Evolutionary conservation across 208 protist species (phyloP).

Genomic region (Wallacemonas sp.): DNA sequence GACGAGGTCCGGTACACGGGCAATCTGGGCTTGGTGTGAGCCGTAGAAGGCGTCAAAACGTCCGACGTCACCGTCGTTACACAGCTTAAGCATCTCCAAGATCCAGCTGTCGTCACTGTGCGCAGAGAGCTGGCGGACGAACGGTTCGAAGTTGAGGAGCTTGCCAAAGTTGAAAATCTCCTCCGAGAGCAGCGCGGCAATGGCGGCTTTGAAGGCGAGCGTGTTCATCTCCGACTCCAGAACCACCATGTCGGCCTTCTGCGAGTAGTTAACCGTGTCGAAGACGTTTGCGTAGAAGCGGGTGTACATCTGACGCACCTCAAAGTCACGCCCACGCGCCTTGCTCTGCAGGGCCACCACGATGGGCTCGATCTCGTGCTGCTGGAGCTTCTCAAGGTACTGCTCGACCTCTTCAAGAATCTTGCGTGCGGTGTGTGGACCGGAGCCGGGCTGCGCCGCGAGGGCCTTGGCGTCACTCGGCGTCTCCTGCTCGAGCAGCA

Average conservation of each 20-base stretch:
- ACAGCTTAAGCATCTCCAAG: slow-evolving; percentile 70
- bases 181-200: slow-evolving; percentile 78
- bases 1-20: slow-evolving; percentile 23
- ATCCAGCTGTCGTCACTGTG: slow-evolving; percentile 44
- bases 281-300: slow-evolving; percentile 87
- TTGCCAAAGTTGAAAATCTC: slow-evolving; percentile 90
- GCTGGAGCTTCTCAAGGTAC: slow-evolving; percentile 66
- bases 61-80: slow-evolving; percentile 77
- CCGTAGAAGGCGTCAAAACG: slow-evolving; percentile 63
- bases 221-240: slow-evolving; percentile 47
- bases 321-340: slow-evolving; percentile 84
- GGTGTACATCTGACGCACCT: slow-evolving; percentile 76
- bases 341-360: slow-evolving; percentile 67
- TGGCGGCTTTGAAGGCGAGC: slow-evolving; percentile 71
- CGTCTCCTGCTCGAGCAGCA: slow-evolving; percentile 60
- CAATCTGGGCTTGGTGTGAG: slow-evolving; percentile 38
- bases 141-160: slow-evolving; percentile 66
- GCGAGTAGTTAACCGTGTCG: slow-evolving; percentile 66
- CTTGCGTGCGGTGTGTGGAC: slow-evolving; percentile 57
- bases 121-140: slow-evolving; percentile 19
- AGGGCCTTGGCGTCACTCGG: slow-evolving; percentile 16
- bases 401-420: slow-evolving; percentile 74
- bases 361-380: slow-evolving; percentile 86
- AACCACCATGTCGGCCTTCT: slow-evolving; percentile 78
- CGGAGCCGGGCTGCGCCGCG: slow-evolving; percentile 36